These are phyloP conservation scores for Calonectria montana DNA, from an alignment of 2,329 filamentous ascomycete species.

Conservation along the genomic window DNA sequence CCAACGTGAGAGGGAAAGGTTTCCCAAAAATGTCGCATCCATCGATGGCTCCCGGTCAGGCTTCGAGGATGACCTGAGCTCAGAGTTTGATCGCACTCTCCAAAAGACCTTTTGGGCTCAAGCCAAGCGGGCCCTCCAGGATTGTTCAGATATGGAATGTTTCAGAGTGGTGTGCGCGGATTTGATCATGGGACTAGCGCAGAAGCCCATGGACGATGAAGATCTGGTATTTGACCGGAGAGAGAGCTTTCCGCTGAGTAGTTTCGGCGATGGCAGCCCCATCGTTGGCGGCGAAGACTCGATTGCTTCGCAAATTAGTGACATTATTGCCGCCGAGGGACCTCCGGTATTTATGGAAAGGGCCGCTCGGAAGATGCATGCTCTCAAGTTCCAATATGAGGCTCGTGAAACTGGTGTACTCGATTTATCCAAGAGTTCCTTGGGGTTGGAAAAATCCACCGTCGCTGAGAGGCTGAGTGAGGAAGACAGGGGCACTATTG, in stretches of 20 bases:
- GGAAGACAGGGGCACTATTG: slow-evolving; percentile 58
- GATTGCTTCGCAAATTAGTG: slow-evolving; percentile 46
- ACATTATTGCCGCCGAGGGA: slow-evolving; percentile 43
- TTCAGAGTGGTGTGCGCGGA: slow-evolving; percentile 54
- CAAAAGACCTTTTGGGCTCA: slow-evolving; percentile 54
- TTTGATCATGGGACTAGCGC: slow-evolving; percentile 53
- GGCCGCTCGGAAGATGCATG: slow-evolving; percentile 52
- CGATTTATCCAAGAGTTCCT: slow-evolving; percentile 38
- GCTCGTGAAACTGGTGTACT: slow-evolving; percentile 41
- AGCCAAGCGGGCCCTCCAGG: slow-evolving; percentile 49
- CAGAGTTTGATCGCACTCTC: slow-evolving; percentile 52
- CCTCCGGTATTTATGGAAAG: slow-evolving; percentile 49
- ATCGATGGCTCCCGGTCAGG: slow-evolving; percentile 39
- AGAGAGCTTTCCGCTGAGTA: slow-evolving; percentile 21
- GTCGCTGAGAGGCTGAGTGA: slow-evolving; percentile 37
- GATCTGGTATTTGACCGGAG: slow-evolving; percentile 27
- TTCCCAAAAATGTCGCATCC: slow-evolving; percentile 35
- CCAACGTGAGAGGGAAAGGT: slow-evolving; percentile 41
- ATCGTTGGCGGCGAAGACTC: slow-evolving; percentile 37
- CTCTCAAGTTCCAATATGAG: slow-evolving; percentile 50
- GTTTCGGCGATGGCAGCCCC: slow-evolving; percentile 33
- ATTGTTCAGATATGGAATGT: slow-evolving; percentile 52
- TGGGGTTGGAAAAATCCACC: slow-evolving; percentile 39
- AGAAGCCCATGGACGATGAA: slow-evolving; percentile 47
- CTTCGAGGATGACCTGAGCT: slow-evolving; percentile 39